Conservation (phyloP, 2,329 filamentous ascomycete species). For the Nothophaeocryptopus gaeumannii region DNA sequence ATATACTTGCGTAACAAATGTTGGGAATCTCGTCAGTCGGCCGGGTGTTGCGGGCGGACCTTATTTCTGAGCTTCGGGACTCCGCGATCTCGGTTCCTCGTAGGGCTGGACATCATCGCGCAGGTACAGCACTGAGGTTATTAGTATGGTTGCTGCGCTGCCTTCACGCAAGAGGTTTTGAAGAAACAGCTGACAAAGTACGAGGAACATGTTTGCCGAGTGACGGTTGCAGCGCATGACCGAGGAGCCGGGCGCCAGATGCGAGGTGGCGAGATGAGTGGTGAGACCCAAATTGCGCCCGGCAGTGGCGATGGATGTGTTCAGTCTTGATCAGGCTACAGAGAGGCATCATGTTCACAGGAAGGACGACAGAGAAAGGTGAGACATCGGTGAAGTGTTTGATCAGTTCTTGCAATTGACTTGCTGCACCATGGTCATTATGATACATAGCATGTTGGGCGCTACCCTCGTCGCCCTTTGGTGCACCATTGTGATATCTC, state of each 20-base stretch:
- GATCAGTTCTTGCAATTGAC: slow-evolving; percentile 27
- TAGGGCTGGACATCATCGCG: slow-evolving; percentile 4
- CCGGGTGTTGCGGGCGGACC: neutral
- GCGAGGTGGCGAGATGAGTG: neutral
- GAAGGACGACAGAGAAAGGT: neutral
- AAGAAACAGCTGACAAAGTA: no score
- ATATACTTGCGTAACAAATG: neutral
- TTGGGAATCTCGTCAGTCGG: neutral
- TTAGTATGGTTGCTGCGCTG: no score
- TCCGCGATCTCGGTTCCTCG: neutral
- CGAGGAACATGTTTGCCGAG: no score
- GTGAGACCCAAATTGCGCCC: slow-evolving; percentile 14
- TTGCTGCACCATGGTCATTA: slow-evolving; percentile 39
- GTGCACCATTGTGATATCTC: slow-evolving; percentile 36
- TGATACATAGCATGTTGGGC: slow-evolving; percentile 36
- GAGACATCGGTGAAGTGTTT: slow-evolving; percentile 9
- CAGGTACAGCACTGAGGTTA: no score
- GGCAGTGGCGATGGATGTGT: neutral
- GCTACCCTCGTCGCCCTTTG: slow-evolving; percentile 14
- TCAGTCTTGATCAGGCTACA: neutral
- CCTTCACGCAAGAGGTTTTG: no score
- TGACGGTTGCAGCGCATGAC: no score
- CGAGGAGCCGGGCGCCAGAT: neutral
- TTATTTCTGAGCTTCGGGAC: neutral
- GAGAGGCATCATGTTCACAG: no score